Percentiles rank a stretch among this genome's conserved stretches.
phyloP scores from a whole-genome alignment of 768 basidiomycete species.

The Phlebiopsis gigantea region DNA sequence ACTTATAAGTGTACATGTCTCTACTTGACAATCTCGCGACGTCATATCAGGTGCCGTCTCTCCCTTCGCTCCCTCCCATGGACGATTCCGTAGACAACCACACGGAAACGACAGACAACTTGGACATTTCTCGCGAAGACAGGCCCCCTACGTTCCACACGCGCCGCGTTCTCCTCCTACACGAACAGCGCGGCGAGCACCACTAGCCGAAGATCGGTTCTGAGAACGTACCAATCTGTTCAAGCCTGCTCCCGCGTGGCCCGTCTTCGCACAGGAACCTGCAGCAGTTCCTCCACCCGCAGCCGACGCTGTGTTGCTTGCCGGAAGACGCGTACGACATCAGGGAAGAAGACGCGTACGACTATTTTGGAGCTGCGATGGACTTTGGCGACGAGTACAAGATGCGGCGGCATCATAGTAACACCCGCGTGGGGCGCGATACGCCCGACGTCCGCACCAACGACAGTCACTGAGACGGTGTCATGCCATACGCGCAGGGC shows the following conservation, averaged over 20 bases:
- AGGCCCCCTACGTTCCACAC: constrained; percentile 65
- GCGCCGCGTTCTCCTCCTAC: constrained; percentile 44
- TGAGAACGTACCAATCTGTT: too few species aligned
- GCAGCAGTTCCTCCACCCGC: constrained; percentile 12
- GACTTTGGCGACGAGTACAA: constrained; percentile 49
- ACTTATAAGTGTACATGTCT: too few species aligned
- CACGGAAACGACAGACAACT: constrained; percentile 27
- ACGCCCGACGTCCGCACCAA: constrained; percentile 8
- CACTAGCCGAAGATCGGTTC: too few species aligned
- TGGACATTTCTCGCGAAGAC: constrained; percentile 30
- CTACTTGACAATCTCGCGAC: too few species aligned
- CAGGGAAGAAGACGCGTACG: constrained; percentile 42
- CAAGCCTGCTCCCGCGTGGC: constrained; percentile 7
- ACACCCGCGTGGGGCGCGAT: constrained; percentile 8
- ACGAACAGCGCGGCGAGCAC: constrained; percentile 42
- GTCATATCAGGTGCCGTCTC: constrained; percentile 58
- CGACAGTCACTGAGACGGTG: constrained; percentile 9
- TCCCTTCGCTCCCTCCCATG: constrained; percentile 70
- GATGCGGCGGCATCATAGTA: constrained; percentile 14
- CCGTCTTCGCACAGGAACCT: constrained; percentile 6
- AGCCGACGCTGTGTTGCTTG: constrained; percentile 11
- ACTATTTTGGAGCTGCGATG: constrained; percentile 51
- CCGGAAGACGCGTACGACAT: constrained; percentile 26
- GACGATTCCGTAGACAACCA: constrained; percentile 49
- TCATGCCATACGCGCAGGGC: constrained; percentile 19